These are phyloP conservation scores for Kazachstania sp. DNA, from an alignment of 1,139 yeast genomes.

Conservation along the genomic window DNA sequence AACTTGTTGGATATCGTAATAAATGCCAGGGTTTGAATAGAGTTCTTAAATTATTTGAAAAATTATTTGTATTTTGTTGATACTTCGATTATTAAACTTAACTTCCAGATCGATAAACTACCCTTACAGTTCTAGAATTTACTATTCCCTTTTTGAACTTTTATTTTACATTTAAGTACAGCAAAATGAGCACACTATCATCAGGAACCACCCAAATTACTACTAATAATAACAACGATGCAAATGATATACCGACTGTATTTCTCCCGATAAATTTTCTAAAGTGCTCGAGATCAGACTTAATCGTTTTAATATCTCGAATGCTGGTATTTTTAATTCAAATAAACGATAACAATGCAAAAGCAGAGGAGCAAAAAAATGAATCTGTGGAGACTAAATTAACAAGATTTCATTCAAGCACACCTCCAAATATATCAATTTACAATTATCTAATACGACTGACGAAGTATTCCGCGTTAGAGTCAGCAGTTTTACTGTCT, in stretches of 20 bases:
- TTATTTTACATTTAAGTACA: background rate
- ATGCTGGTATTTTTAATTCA: conserved; percentile 68
- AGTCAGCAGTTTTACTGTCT: conserved; percentile 70
- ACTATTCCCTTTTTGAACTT: background rate
- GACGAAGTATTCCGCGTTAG: conserved; percentile 75
- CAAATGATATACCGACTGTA: conserved; percentile 9
- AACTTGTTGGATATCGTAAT: background rate
- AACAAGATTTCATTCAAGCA: conserved; percentile 86
- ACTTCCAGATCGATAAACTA: no score
- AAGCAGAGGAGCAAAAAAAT: conserved; percentile 2
- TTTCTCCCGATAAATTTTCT: conserved; percentile 40
- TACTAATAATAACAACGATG: background rate
- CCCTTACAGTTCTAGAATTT: background rate
- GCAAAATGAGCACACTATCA: background rate
- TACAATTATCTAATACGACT: conserved; percentile 69
- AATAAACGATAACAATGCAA: conserved; percentile 46
- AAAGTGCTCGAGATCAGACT: conserved; percentile 59
- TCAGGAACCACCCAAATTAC: background rate
- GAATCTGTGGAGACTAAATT: conserved; percentile 28
- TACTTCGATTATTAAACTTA: no score
- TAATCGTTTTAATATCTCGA: conserved; percentile 63
- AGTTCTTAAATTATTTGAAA: background rate
- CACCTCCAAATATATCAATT: conserved; percentile 83
- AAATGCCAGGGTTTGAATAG: background rate
- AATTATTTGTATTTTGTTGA: no score